Evolutionary conservation across 164 flowering plant species (phyloP).

Genomic region (Dillenia turbinata): DNA sequence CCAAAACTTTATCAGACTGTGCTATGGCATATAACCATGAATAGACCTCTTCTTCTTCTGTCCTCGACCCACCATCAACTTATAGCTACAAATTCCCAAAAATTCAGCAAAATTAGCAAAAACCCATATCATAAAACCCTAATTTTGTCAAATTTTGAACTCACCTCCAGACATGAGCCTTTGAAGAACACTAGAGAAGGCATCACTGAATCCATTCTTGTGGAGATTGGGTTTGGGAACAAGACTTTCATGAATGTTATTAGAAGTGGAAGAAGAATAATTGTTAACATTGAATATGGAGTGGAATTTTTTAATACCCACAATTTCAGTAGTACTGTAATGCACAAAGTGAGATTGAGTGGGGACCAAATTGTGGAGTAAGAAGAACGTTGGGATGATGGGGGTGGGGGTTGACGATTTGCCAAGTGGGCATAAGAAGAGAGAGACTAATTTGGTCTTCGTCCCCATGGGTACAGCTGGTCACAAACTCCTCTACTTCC

Average conservation of each 20-base stretch:
- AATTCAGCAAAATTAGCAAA: background rate
- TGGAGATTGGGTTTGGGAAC: constrained; percentile 9
- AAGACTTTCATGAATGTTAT: constrained; percentile 16
- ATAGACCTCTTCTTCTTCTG: constrained; percentile 60
- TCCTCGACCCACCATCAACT: constrained; percentile 40
- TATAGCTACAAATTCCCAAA: constrained; percentile 28
- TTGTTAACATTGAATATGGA: constrained; percentile 5
- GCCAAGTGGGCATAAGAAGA: constrained; percentile 17
- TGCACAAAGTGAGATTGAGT: too few relatives aligned
- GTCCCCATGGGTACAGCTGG: too few relatives aligned
- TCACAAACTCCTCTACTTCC: too few relatives aligned
- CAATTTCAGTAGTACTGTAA: background rate
- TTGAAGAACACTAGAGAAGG: constrained; percentile 15
- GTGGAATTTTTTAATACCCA: constrained; percentile 18
- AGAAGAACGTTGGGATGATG: background rate
- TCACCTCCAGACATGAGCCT: constrained; percentile 37
- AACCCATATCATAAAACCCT: constrained; percentile 1
- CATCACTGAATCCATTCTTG: constrained; percentile 9
- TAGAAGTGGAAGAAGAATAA: constrained; percentile 4
- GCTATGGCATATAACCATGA: constrained; percentile 67
- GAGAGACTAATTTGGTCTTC: background rate
- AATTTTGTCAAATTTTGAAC: background rate
- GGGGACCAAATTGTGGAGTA: too few relatives aligned
- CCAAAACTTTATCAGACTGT: constrained; percentile 41
- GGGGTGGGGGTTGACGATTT: background rate